Percentiles rank a stretch among this genome's conserved stretches.
phyloP scores from a whole-genome alignment of 139 green algal genomes.

The Limnomonas spitsbergensis region DNA sequence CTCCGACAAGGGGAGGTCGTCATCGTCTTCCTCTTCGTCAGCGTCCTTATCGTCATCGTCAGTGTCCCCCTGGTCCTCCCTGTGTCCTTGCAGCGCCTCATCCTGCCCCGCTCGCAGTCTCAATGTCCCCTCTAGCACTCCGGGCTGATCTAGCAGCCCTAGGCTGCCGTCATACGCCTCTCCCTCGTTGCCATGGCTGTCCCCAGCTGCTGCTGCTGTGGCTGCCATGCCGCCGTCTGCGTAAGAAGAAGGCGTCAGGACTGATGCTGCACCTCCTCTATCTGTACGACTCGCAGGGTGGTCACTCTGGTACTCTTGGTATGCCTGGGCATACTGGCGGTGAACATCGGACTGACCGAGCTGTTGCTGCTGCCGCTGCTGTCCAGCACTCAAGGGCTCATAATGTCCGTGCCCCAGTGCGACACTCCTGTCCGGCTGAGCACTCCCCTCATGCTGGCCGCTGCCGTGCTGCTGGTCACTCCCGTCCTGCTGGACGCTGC shows the following conservation, averaged over 20 bases:
- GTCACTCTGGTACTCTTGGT: not conserved
- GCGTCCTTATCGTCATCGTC: not conserved
- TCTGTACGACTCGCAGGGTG: no score
- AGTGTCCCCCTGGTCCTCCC: not conserved
- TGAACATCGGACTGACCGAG: not conserved
- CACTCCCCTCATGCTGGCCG: not conserved
- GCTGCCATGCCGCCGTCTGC: slow-evolving; percentile 3
- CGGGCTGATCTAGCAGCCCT: not conserved
- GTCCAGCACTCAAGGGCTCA: no score
- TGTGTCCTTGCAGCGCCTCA: not conserved
- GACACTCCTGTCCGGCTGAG: not conserved
- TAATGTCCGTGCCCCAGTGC: no score
- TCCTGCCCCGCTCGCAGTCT: not conserved
- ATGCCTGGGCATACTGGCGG: not conserved
- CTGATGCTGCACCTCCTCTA: slow-evolving; percentile 2
- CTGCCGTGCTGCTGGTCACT: not conserved
- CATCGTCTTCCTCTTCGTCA: slow-evolving; percentile 3
- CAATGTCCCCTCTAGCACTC: not conserved
- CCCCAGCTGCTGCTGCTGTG: slow-evolving; percentile 8
- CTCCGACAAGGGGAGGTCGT: slow-evolving; percentile 8
- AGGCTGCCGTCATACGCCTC: not conserved
- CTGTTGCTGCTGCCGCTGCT: not conserved
- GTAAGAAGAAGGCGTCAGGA: not conserved
- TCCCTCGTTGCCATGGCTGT: not conserved
- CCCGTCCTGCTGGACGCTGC: not conserved